phyloP scores from a whole-genome alignment of 176 grass and related monocot genomes.

The Avena atlantica region DNA sequence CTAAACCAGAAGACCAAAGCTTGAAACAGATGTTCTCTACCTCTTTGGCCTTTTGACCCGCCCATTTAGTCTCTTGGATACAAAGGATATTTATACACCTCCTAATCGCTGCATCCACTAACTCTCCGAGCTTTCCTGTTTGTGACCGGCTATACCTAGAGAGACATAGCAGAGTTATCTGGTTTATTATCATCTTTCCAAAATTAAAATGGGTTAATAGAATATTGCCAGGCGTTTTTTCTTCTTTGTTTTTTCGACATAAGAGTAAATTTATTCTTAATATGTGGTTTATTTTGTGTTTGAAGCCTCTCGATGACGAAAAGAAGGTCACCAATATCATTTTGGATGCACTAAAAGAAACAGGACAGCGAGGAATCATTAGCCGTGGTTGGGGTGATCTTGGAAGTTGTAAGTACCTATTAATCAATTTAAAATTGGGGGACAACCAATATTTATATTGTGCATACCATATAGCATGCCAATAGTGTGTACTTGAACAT shows the following conservation, averaged over 20 bases:
- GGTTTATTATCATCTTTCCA: conserved; percentile 12
- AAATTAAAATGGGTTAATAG: conserved; percentile 13
- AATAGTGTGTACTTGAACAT: background rate
- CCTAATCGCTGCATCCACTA: too few species aligned
- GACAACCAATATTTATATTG: conserved; percentile 13
- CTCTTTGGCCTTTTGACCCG: too few species aligned
- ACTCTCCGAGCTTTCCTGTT: too few species aligned
- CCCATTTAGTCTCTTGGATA: too few species aligned
- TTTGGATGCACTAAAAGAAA: conserved; percentile 87
- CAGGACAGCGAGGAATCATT: conserved; percentile 93
- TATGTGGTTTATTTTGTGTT: conserved; percentile 40
- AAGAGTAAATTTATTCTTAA: conserved; percentile 40
- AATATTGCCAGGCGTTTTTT: background rate
- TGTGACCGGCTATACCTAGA: too few species aligned
- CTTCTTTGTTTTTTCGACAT: conserved; percentile 6
- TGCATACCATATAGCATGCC: conserved; percentile 5
- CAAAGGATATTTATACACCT: too few species aligned
- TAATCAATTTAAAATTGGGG: conserved; percentile 35
- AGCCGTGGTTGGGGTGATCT: conserved; percentile 94
- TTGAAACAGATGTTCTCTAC: too few species aligned
- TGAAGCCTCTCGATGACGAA: conserved; percentile 95
- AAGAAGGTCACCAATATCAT: conserved; percentile 86
- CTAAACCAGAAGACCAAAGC: too few species aligned
- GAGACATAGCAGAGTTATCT: background rate
- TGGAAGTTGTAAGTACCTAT: conserved; percentile 75